These are phyloP conservation scores for Polygonum aviculare DNA, from an alignment of 148 eudicot species.

Conservation along the genomic window DNA sequence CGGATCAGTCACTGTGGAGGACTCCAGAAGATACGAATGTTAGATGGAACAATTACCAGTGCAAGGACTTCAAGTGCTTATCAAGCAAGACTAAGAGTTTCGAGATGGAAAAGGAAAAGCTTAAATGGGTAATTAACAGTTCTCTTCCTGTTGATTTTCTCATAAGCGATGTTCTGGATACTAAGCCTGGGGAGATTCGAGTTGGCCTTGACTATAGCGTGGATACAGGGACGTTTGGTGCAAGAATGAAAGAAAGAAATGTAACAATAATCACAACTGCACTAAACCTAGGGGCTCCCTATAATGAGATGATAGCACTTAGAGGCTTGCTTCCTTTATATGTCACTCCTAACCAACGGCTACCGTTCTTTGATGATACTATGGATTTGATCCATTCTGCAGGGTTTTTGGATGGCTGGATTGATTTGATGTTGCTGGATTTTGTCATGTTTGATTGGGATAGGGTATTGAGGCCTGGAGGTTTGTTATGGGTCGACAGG, in stretches of 20 bases:
- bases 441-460: slow-evolving; percentile 52
- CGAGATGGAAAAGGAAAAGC: slow-evolving; percentile 84
- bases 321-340: slow-evolving; percentile 84
- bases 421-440: slow-evolving; percentile 43
- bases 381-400: slow-evolving; percentile 81
- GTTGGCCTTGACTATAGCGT: slow-evolving; percentile 82
- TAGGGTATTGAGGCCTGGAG: slow-evolving; percentile 52
- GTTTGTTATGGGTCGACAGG: slow-evolving; percentile 49
- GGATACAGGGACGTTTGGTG: slow-evolving; percentile 89
- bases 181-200: slow-evolving; percentile 79
- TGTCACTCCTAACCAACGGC: slow-evolving; percentile 66
- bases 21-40: slow-evolving; percentile 39
- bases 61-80: slow-evolving; percentile 51
- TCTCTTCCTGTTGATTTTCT: slow-evolving; percentile 25
- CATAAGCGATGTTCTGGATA: slow-evolving; percentile 51
- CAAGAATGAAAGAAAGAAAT: slow-evolving; percentile 81
- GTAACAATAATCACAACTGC: slow-evolving; percentile 76
- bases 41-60: slow-evolving; percentile 43
- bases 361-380: slow-evolving; percentile 89
- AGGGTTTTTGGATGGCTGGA: slow-evolving; percentile 89
- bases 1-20: slow-evolving; percentile 40
- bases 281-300: slow-evolving; percentile 86
- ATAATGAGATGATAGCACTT: slow-evolving; percentile 78
- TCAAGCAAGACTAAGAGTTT: slow-evolving; percentile 24
- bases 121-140: slow-evolving; percentile 59